Evolutionary conservation across 306 rosid genomes (phyloP).

Genomic region (Rosa multiflora): DNA sequence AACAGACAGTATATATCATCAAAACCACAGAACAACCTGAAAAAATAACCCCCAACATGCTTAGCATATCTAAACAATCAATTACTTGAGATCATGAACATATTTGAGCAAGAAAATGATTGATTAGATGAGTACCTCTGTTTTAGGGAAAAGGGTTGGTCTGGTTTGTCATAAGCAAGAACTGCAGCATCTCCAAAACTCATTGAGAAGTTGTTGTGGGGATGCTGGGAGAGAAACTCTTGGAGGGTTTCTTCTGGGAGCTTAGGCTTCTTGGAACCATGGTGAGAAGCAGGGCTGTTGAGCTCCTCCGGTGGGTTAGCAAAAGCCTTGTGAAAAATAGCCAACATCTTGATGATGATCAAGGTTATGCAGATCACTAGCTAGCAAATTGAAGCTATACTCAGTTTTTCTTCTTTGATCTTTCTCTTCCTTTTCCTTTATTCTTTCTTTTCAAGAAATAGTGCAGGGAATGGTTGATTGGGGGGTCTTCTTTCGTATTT

Average conservation of each 20-base stretch:
- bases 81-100: neutral
- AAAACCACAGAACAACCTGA: slow-evolving; percentile 80
- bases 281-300: slow-evolving; percentile 82
- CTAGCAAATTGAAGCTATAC: neutral
- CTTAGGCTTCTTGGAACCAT: slow-evolving; percentile 71
- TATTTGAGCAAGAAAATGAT: neutral
- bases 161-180: slow-evolving; percentile 72
- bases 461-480: neutral
- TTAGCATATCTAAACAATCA: neutral
- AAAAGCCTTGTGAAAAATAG: slow-evolving; percentile 84
- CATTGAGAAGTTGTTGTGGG: slow-evolving; percentile 62
- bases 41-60: neutral
- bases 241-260: slow-evolving; percentile 75
- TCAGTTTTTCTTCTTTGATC: neutral
- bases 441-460: neutral
- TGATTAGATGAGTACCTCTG: slow-evolving; percentile 50
- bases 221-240: slow-evolving; percentile 70
- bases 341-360: slow-evolving; percentile 55
- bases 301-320: slow-evolving; percentile 97
- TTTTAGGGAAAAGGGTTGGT: slow-evolving; percentile 39
- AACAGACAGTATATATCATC: slow-evolving; percentile 89
- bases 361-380: neutral
- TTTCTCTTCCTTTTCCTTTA: neutral
- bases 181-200: slow-evolving; percentile 75
- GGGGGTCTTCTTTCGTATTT: neutral